Base-by-base conservation (phyloP, 495 filamentous ascomycete species). In the Chlorociboria aeruginascens region DNA sequence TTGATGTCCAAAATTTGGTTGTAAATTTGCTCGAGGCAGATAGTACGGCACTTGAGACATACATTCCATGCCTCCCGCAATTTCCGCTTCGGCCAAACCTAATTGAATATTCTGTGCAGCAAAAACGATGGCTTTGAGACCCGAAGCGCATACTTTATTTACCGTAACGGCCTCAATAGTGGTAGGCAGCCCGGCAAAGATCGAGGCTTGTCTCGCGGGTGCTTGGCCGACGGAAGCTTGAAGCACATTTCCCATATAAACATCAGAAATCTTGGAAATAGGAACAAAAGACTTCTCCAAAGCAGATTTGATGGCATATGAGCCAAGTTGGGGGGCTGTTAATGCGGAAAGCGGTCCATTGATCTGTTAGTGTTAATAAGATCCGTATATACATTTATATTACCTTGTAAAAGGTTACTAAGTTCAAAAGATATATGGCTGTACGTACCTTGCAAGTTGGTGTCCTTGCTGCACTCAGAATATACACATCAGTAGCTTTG, bases 241-340 rank as follows among this genome's bases (percentile, higher is more conserved):
- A 16, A 95, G 72, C n/a, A 95, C 89, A 66, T 95, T 89, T 60
- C 89, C 89, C 83, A 95, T 93, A 66, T 95, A 95, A 3, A 94
- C 81, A 72, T 89, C 81, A 28, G 78, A 81, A 56, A 95, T 82
- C 57, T 79, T 77, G 20, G 79, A 73, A n/a, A 76, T 58, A 3
- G 89, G 86, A 12, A 95, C 67, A 25, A 74, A 74, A n/a, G 86
- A 89, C 56, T 89, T 90, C 52, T 74, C 69, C 32, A 96, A 60
- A 34, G 89, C 89, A 11, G 86, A 80, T 57, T 83, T 86, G 66
- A 96, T 92, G 54, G 86, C 89, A 16, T 78, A 73, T 16, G 87
- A 80, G 48, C 84, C 89, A 36, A 95, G 83, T 56, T 81, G 69
- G 29, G 89, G 80, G 10, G 86, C 89, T n/a, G 84, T 68, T 34